These are phyloP conservation scores for Bjerkandera adusta DNA, from an alignment of 1,284 basidiomycete genomes.

Conservation along the genomic window DNA sequence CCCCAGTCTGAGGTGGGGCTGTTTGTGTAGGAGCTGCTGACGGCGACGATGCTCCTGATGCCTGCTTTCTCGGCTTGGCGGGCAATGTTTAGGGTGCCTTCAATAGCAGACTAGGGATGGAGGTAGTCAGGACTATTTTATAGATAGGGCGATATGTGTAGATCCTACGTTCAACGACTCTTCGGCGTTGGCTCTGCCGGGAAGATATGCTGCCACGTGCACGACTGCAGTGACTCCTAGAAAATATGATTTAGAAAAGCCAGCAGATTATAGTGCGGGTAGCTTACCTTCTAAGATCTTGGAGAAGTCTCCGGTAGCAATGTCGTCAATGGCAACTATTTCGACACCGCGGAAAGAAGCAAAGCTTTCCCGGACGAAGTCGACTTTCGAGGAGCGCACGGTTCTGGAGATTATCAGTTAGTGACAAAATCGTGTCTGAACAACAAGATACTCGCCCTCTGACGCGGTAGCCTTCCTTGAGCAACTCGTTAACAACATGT, in stretches of 20 bases:
- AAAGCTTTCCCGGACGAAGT: constrained; percentile 13
- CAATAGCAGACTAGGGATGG: constrained; percentile 23
- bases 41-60: constrained; percentile 25
- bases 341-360: constrained; percentile 19
- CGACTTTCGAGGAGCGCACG: constrained; percentile 17
- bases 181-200: constrained; percentile 14
- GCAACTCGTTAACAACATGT: constrained; percentile 24
- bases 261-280: too few species aligned
- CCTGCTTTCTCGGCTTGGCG: constrained; percentile 28
- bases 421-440: neutral
- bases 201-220: constrained; percentile 23
- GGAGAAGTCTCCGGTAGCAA: constrained; percentile 23
- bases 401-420: constrained; percentile 2
- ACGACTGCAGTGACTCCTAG: constrained; percentile 24
- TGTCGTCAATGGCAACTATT: constrained; percentile 21
- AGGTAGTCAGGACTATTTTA: neutral
- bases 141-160: neutral
- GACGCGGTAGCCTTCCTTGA: constrained; percentile 26
- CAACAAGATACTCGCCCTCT: constrained; percentile 20
- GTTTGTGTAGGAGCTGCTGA: too few species aligned
- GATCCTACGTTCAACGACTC: constrained; percentile 15
- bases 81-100: constrained; percentile 28
- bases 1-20: too few species aligned
- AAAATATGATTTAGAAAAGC: too few species aligned
- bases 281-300: constrained; percentile 24